Percentiles rank a stretch among this genome's conserved stretches.
These are phyloP conservation scores for Xylaria intraflava DNA, from an alignment of 495 filamentous ascomycete species.

Conservation along the genomic window DNA sequence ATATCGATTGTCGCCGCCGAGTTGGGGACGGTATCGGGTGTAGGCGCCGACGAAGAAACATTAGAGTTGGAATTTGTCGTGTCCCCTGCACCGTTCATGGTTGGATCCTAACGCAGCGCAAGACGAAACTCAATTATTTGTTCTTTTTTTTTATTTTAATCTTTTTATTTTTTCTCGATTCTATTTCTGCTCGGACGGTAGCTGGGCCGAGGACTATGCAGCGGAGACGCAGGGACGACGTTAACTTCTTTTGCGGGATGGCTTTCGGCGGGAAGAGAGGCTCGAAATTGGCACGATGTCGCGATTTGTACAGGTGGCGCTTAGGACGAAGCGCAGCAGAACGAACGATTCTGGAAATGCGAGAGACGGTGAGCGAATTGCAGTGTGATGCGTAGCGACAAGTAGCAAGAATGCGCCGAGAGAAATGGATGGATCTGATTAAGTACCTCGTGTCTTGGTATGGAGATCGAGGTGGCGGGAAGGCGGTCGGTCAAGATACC, in stretches of 20 bases:
- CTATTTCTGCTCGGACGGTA: no score
- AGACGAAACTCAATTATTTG: not conserved
- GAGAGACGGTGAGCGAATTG: not conserved
- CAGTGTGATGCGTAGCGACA: not conserved
- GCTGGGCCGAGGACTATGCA: not conserved
- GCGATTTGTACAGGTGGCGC: not conserved
- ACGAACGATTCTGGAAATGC: not conserved
- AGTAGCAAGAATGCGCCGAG: constrained; percentile 2
- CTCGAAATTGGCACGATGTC: not conserved
- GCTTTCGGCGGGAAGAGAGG: not conserved
- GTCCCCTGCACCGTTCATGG: constrained; percentile 9
- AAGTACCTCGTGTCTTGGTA: not conserved
- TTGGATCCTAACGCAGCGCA: constrained; percentile 3
- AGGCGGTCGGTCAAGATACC: not conserved
- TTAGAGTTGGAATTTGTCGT: not conserved
- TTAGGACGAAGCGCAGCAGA: not conserved
- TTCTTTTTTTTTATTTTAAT: not conserved
- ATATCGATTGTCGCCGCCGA: constrained; percentile 15
- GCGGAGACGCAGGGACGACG: not conserved
- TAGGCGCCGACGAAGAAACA: not conserved
- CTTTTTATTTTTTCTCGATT: not conserved
- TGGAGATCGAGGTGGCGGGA: not conserved
- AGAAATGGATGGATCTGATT: constrained; percentile 1
- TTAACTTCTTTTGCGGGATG: not conserved
- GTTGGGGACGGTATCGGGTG: constrained; percentile 15